phyloP scores from a whole-genome alignment of 106 monocot genomes.

The Apostasia shenzhenica region DNA sequence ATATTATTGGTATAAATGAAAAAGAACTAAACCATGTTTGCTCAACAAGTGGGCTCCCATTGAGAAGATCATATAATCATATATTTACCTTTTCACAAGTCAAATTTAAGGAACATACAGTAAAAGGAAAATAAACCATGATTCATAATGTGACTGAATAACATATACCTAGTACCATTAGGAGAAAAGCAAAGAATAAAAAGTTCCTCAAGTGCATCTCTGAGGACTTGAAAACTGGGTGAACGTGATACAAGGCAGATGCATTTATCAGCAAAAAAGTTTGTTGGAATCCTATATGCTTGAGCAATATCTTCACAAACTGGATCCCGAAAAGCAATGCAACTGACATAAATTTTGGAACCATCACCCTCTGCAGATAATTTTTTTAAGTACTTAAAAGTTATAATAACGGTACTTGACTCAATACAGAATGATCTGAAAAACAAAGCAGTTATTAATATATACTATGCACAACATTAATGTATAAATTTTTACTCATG shows the following conservation, averaged over 20 bases:
- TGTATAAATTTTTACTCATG: too few relatives aligned
- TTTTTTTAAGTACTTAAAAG: background rate
- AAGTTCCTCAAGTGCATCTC: conserved; percentile 83
- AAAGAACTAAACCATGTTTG: too few relatives aligned
- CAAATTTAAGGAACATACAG: conserved; percentile 1
- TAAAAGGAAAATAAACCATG: background rate
- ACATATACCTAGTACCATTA: conserved; percentile 67
- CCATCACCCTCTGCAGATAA: conserved; percentile 95
- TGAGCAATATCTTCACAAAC: conserved; percentile 84
- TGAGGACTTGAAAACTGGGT: conserved; percentile 79
- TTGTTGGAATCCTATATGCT: conserved; percentile 71
- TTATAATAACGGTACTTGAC: background rate
- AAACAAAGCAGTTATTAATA: background rate
- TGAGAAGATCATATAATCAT: background rate
- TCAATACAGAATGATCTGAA: background rate
- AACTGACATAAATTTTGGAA: conserved; percentile 93
- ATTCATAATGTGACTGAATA: background rate
- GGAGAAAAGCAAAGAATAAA: conserved; percentile 87
- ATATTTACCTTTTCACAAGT: background rate
- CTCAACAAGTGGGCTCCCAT: too few relatives aligned
- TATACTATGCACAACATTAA: background rate
- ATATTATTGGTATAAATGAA: too few relatives aligned
- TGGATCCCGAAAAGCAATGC: conserved; percentile 94
- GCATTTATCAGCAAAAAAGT: conserved; percentile 93
- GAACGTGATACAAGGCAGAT: conserved; percentile 94